Base-by-base conservation (phyloP, 495 filamentous ascomycete genomes). In the Rostrohypoxylon terebratum region DNA sequence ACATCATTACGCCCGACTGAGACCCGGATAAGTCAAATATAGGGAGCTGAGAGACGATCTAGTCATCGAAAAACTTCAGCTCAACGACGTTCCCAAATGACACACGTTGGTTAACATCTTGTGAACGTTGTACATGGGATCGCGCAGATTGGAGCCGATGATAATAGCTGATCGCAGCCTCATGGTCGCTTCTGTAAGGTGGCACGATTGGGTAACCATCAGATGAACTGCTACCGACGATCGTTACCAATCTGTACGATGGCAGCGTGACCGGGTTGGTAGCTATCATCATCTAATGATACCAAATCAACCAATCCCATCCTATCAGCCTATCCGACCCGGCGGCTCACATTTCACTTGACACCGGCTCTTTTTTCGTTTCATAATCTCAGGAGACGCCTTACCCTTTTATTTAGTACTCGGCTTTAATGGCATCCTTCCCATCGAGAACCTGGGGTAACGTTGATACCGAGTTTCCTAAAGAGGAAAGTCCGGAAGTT, bases 361-460 rank as follows among this genome's bases (percentile, higher is more conserved):
- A 13, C 51, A 61, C 68, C 64, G 64, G 63, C 64, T 69, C 21
- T 73, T 68, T 68, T 36, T 53, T 65, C 61, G 70, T 73, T 60
- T 73, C 70, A 73, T 28, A 36, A 54, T n/a, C 2, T 4, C 5
- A 61, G 50, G 63, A 51, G 48, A 31, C 21, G 42, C 47, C 42
- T 13, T 25, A 48, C 50, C 21, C 34, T 60, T 31, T 54, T 63
- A 55, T 23, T 33, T 14, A 18, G 47, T 57, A 6, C 31, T 48
- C 57, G 58, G 68, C 62, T 66, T 58, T 51, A 63, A 23, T 67
- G 42, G 16, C 47, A 4, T 28, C 59, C 45, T 44, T 45, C 57
- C 48, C 58, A 57, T 21, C 25, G 44, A 48, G 65, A 69, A 69
- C 44, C 71, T 66, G 71, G 71, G 71, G 71, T 74, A 74, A 74